Evolutionary conservation across 345 rosid species (phyloP).

Genomic region (Corchorus capsularis): DNA sequence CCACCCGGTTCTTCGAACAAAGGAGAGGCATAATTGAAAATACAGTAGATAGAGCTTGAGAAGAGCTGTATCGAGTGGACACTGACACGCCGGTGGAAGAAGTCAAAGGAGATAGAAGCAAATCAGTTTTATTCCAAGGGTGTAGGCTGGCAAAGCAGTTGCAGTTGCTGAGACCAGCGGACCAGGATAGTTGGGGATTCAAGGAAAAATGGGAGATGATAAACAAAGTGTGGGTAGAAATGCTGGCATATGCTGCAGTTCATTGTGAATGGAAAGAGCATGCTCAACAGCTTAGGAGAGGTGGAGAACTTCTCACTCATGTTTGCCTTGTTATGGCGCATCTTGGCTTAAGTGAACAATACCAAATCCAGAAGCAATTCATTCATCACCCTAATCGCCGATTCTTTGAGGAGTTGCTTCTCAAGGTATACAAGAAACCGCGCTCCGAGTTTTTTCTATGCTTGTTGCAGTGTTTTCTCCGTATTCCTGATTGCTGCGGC

Average conservation of each 20-base stretch:
- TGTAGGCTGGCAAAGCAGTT: background rate
- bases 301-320: constrained; percentile 34
- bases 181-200: background rate
- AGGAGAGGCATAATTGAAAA: background rate
- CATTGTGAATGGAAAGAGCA: constrained; percentile 22
- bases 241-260: constrained; percentile 23
- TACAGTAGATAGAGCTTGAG: background rate
- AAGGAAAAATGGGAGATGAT: background rate
- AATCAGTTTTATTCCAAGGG: constrained; percentile 15
- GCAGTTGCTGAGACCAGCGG: background rate
- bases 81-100: background rate
- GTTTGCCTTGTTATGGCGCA: constrained; percentile 23
- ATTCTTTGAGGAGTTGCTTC: too few relatives aligned
- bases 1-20: background rate
- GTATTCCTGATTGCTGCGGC: too few relatives aligned
- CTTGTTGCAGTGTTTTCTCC: too few relatives aligned
- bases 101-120: background rate
- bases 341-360: constrained; percentile 19
- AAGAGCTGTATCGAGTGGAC: background rate
- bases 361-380: background rate
- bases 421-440: too few relatives aligned
- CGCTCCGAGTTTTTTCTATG: too few relatives aligned
- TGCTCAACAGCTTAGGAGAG: constrained; percentile 22
- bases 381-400: too few relatives aligned
- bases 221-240: constrained; percentile 25